Base-by-base conservation (phyloP, 2,329 filamentous ascomycete species). In the Aspergillus pseudoglaucus region DNA sequence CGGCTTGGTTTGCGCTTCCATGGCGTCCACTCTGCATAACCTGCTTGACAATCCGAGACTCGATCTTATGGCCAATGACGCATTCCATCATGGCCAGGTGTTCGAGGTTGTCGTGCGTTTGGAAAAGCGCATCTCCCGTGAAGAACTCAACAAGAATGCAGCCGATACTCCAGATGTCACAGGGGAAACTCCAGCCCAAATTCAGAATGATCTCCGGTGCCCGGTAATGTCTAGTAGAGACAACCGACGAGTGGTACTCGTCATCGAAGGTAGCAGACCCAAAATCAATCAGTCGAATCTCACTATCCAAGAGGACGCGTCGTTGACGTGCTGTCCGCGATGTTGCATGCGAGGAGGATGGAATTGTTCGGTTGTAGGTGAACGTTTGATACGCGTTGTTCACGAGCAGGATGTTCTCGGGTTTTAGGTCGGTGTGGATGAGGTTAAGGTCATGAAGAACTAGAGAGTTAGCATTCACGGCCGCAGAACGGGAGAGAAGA, bases 371-470 rank as follows among this genome's bases (percentile, higher is more conserved):
- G 64, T 84, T 84, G 65, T 85, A 85, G 32, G 82, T 85, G 59
- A 85, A 85, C 2, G 82, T 84, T 61, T 85, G 82, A 57, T 84
- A 85, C 41, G 71, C 71, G 64, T 79, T 82, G 63, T 79, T 80
- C 51, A 84, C 80, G 20, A 85, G 74, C 15, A 85, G 74, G 52
- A 85, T 84, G 56, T 85, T 85, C 66, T 85, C 82, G 2, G 82
- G 82, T 64, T 85, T 85, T 52, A 85, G 64, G 66, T 85, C 82
- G 45, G 93, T 98, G 66, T 98, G 93, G 52, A 98, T 96, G 55
- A 98, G 80, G 66, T 97, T 95, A 15, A 98, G 80, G 69, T 98
- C 93, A 65, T 98, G 93, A 18, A 98, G 77, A 69, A 97, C 89
- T 95, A 53, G 23, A 12, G 40, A 18, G 51, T 65, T 47, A 68